Conservation (phyloP, 257 asterid species). For the Nicotiana sylvestris region DNA sequence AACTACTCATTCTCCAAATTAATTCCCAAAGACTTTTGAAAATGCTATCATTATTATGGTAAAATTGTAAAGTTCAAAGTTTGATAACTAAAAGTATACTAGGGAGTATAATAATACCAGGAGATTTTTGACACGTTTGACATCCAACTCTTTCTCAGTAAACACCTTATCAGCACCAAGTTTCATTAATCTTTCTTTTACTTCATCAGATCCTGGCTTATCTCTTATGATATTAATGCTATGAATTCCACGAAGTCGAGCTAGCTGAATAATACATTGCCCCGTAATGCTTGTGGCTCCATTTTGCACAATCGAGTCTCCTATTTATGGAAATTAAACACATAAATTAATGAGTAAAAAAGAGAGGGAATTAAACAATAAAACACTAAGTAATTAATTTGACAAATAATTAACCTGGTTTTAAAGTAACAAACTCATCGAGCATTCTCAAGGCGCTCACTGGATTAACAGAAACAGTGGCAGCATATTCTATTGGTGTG, state of each 20-base stretch:
- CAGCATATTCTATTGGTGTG: constrained; percentile 77
- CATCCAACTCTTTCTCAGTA: constrained; percentile 68
- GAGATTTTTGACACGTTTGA: constrained; percentile 57
- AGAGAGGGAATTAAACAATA: neutral
- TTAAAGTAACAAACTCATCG: constrained; percentile 71
- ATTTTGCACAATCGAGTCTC: constrained; percentile 85
- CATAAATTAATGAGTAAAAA: constrained; percentile 2
- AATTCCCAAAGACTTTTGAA: no score
- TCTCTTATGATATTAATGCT: constrained; percentile 76
- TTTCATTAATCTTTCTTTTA: constrained; percentile 54
- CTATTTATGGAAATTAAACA: constrained; percentile 22
- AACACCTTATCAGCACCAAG: constrained; percentile 84
- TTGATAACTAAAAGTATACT: no score
- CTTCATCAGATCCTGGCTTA: constrained; percentile 81
- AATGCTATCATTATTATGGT: no score
- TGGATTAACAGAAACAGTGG: constrained; percentile 82
- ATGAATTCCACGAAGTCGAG: constrained; percentile 61
- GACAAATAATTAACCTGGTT: constrained; percentile 45
- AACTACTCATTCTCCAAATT: no score
- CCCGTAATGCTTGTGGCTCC: constrained; percentile 96
- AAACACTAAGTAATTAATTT: constrained; percentile 4
- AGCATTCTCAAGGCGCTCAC: constrained; percentile 88
- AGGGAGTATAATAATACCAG: constrained; percentile 40
- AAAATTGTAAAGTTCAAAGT: no score
- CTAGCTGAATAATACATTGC: constrained; percentile 89